These are phyloP conservation scores for Juncus effusus DNA, from an alignment of 176 grass and related monocot genomes.

Conservation along the genomic window DNA sequence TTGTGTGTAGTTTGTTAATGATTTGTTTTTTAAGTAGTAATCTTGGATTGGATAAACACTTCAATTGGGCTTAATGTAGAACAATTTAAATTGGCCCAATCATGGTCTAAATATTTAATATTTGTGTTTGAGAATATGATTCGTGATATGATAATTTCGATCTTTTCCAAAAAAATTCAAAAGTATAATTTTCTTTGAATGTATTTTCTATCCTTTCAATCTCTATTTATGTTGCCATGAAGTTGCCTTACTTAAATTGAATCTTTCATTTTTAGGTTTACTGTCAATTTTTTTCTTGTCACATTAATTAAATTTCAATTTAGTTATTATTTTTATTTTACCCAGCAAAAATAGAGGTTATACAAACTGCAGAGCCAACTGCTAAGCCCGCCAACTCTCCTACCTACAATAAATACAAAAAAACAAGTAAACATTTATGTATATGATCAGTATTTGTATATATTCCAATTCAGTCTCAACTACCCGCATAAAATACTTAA, in stretches of 20 bases:
- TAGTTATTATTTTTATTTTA: conserved; percentile 46
- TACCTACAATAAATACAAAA: conserved; percentile 43
- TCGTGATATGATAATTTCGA: too few species aligned
- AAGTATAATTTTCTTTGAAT: neutral
- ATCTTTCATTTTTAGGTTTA: neutral
- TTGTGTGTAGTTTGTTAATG: neutral
- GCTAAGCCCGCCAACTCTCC: conserved; percentile 99
- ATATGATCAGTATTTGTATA: too few species aligned
- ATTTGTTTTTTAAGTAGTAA: neutral
- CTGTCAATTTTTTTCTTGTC: conserved; percentile 1
- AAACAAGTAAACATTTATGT: neutral
- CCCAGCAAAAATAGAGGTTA: conserved; percentile 98
- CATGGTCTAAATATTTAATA: too few species aligned
- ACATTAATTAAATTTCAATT: neutral
- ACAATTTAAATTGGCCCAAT: too few species aligned
- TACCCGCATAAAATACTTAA: conserved; percentile 2
- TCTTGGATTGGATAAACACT: neutral
- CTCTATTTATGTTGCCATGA: conserved; percentile 14
- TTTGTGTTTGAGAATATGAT: too few species aligned
- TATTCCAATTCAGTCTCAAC: neutral
- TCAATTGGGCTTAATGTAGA: neutral
- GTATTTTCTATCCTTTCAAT: neutral
- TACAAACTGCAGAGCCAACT: conserved; percentile 96
- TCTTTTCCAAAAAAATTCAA: too few species aligned
- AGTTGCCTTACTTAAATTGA: neutral